phyloP scores from a whole-genome alignment of 495 filamentous ascomycete genomes.

The Pyrenopolyporus hunteri region DNA sequence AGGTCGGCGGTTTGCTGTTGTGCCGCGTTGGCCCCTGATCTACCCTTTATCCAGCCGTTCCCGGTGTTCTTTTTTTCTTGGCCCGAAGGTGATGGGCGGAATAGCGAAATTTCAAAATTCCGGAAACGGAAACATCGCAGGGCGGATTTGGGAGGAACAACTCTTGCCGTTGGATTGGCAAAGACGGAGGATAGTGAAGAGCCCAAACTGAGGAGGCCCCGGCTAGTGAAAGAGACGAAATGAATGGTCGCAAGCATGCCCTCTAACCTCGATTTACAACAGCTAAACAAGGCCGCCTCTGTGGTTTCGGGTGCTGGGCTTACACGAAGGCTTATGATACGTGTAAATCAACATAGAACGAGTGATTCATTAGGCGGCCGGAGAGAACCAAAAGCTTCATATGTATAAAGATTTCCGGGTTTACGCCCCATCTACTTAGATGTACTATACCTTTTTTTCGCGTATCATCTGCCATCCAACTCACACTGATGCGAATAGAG shows the following conservation, averaged over 20 bases:
- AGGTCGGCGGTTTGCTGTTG: slow-evolving; percentile 81
- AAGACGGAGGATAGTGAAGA: too few species aligned
- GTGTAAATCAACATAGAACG: not conserved
- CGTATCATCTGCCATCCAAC: slow-evolving; percentile 7
- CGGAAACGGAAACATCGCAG: too few species aligned
- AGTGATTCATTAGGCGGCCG: not conserved
- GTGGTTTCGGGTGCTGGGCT: not conserved
- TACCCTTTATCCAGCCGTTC: not conserved
- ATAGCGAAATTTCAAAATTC: too few species aligned
- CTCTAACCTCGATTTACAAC: too few species aligned
- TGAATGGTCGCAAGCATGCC: too few species aligned
- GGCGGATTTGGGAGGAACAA: too few species aligned
- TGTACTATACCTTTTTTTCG: slow-evolving; percentile 16
- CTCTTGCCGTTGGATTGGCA: too few species aligned
- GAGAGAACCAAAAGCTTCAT: slow-evolving; percentile 15
- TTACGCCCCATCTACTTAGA: not conserved
- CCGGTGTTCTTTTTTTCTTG: not conserved
- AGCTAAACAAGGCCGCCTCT: too few species aligned
- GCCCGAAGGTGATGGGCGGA: not conserved
- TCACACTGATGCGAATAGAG: too few species aligned
- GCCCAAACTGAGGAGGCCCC: too few species aligned
- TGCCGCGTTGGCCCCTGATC: slow-evolving; percentile 64
- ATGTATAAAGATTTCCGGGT: slow-evolving; percentile 7
- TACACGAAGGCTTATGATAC: not conserved
- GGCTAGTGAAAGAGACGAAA: too few species aligned